Base-by-base conservation (phyloP, 2,329 filamentous ascomycete species). In the Fusarium oxysporum region DNA sequence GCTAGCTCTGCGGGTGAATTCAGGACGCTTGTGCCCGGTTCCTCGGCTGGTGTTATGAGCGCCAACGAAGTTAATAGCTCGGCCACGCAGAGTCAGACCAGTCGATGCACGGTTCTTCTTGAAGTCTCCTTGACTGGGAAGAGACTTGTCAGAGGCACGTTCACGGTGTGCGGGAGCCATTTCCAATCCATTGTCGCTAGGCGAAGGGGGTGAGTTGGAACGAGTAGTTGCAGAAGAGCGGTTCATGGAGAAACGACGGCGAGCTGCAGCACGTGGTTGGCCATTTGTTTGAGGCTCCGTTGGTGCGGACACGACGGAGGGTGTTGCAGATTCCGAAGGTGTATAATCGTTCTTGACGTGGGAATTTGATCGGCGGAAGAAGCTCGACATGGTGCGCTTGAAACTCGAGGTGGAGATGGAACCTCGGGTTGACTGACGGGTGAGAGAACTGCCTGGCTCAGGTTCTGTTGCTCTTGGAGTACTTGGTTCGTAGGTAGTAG, bases 31-130 rank as follows among this genome's bases (percentile, higher is more conserved):
- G 64, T 72, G 67, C 48, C 74, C 59, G 16, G 53, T 57, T 47
- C 45, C 62, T 37, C 53, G 62, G 67, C 77, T 72, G 43, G 72
- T 69, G 44, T 71, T 71, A 11, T 74, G 80, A 37, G 77, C 73
- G 17, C 79, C 80, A 54, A 82, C 83, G 65, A 89, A 88, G 72
- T 86, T 86, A 57, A 88, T 83, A 19, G 82, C 84, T 21, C 83
- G 85, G 25, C 83, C 82, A 45, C 86, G 85, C 6, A 90, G 72
- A 13, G 81, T 83, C 28, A 89, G 77, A 30, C 86, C 87, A 9
- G 88, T 90, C 5, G 84, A 83, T 9, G 86, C 83, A 21, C 87
- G 85, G 64, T 82, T 82, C 80, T 89, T 90, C 72, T 83, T 84
- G 55, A 88, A 87, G 66, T 87, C 86, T 6, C 82, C 80, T 6